phyloP scores from a whole-genome alignment of 495 filamentous ascomycete species.

The Penicillium macrosclerotiorum region DNA sequence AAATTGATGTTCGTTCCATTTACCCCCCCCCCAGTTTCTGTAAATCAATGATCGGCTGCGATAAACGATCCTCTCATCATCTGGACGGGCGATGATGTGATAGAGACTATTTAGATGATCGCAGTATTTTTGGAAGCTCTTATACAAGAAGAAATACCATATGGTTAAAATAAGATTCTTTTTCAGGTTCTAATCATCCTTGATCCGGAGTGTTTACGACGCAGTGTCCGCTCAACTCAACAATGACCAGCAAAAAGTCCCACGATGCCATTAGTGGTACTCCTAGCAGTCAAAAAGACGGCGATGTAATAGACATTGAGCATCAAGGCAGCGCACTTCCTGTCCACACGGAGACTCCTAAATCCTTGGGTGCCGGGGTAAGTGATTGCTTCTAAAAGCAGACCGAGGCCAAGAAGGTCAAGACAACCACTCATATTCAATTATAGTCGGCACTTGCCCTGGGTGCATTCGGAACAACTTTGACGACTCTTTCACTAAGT shows the following conservation, averaged over 20 bases:
- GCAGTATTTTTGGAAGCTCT: neutral
- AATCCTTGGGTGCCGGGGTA: constrained; percentile 26
- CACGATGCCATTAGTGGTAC: constrained; percentile 8
- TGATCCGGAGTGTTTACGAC: no score
- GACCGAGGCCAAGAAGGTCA: no score
- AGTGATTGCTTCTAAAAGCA: neutral
- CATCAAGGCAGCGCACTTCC: constrained; percentile 10
- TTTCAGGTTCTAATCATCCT: neutral
- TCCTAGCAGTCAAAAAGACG: constrained; percentile 6
- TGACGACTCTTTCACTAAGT: constrained; percentile 47
- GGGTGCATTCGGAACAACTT: constrained; percentile 50
- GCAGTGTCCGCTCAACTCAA: no score
- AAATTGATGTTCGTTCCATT: neutral
- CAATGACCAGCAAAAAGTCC: constrained; percentile 7
- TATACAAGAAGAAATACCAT: neutral
- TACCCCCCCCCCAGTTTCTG: neutral
- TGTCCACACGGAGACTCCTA: constrained; percentile 6
- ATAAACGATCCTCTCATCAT: neutral
- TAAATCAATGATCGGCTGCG: neutral
- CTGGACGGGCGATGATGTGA: neutral
- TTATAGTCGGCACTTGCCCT: constrained; percentile 44
- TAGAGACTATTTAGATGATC: neutral
- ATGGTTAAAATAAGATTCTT: neutral
- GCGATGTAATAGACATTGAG: constrained; percentile 16
- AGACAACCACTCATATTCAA: constrained; percentile 10